Conservation (phyloP, 345 rosid species). For the Populus simonii region DNA sequence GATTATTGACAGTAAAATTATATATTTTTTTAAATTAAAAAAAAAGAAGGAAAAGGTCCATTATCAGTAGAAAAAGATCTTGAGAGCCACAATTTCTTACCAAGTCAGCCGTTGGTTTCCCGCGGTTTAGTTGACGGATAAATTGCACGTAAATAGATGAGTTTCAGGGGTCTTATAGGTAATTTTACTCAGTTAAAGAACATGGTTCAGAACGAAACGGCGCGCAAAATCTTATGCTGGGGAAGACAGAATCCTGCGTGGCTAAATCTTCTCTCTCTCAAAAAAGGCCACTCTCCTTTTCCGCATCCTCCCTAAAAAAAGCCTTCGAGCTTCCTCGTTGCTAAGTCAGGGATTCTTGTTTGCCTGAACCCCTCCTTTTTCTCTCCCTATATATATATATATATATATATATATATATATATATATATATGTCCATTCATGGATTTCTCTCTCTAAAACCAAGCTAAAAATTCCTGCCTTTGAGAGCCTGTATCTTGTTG, state of each 20-base stretch:
- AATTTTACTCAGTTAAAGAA: too few species aligned
- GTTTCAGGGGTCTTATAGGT: too few species aligned
- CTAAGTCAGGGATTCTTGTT: constrained; percentile 6
- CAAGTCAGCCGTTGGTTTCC: constrained; percentile 1
- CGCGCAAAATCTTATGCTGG: neutral
- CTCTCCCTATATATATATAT: neutral
- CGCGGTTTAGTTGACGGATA: neutral
- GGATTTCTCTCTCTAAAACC: neutral
- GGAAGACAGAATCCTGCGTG: constrained; percentile 9
- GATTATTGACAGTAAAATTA: neutral
- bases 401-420: neutral
- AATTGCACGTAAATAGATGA: too few species aligned
- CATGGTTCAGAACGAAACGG: constrained; percentile 5
- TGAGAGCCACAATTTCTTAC: neutral
- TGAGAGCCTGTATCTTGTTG: neutral
- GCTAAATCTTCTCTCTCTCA: neutral
- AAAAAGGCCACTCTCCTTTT: neutral
- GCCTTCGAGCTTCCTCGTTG: constrained; percentile 4
- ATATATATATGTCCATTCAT: neutral
- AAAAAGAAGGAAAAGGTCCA: too few species aligned
- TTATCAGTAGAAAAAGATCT: too few species aligned
- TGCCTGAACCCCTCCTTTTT: neutral
- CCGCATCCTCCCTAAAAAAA: neutral
- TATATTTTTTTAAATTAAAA: neutral
- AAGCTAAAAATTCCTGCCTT: neutral